Evolutionary conservation across 176 grass and related monocot species (phyloP).

Genomic region (Oryza meyeriana): DNA sequence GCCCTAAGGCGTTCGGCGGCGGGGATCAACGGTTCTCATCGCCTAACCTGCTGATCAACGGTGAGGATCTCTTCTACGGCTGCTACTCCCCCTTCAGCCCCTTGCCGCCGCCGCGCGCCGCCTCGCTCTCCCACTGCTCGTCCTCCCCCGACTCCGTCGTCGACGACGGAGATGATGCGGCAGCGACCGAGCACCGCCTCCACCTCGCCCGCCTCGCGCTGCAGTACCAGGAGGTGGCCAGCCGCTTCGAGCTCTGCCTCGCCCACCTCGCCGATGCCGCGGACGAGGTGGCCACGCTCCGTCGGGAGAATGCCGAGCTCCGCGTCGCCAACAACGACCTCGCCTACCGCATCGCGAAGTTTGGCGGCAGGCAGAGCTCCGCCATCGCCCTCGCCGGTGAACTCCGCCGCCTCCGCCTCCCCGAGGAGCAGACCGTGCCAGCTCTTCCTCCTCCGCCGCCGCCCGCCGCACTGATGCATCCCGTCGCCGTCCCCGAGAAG

Average conservation of each 20-base stretch:
- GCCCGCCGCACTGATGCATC: conserved; percentile 11
- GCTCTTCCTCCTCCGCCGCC: conserved; percentile 1
- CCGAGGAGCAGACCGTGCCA: not conserved
- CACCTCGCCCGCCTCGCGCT: conserved; percentile 64
- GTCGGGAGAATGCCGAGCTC: conserved; percentile 58
- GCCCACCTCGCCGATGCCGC: conserved; percentile 65
- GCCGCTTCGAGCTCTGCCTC: conserved; percentile 69
- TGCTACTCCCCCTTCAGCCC: conserved; percentile 29
- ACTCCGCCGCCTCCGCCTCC: conserved; percentile 38
- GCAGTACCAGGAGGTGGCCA: conserved; percentile 63
- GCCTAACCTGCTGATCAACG: conserved; percentile 28
- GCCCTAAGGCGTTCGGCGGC: conserved; percentile 25
- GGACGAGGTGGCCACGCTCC: conserved; percentile 59
- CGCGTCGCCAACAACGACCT: conserved; percentile 55
- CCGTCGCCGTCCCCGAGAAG: conserved; percentile 39
- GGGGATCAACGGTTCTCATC: conserved; percentile 37
- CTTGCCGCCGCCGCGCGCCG: conserved; percentile 17
- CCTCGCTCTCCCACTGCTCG: conserved; percentile 45
- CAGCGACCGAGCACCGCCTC: conserved; percentile 36
- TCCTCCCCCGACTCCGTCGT: conserved; percentile 46
- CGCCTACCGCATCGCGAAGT: conserved; percentile 27
- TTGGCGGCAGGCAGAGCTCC: conserved; percentile 23
- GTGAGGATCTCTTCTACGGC: conserved; percentile 52
- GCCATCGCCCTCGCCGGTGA: conserved; percentile 36
- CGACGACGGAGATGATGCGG: conserved; percentile 3